Base-by-base conservation (phyloP, 805 yeast species). In the Starmerella vaccinii region DNA sequence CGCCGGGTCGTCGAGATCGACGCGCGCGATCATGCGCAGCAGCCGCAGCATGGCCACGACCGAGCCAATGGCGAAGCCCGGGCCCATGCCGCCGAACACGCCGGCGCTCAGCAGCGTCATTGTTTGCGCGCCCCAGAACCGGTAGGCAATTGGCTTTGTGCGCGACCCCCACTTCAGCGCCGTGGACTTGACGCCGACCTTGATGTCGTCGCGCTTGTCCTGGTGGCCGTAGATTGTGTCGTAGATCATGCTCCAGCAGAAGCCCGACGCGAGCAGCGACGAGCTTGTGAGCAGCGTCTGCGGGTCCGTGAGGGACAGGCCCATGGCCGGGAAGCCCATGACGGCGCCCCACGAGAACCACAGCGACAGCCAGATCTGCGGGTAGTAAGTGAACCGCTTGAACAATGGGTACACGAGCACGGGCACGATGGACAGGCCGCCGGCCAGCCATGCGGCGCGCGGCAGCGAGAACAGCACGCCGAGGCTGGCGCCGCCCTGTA, bases 141-240 rank as follows among this genome's bases (percentile, higher is more conserved):
- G 80, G 41, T 77, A 72, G 60, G 84, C 72, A 38, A 88, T 77
- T 10, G 78, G 74, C 63, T 84, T 88, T 0, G 95, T 77, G 29
- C 77, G 74, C 21, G 75, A 76, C 8, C 94, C 95, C 98, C 98
- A 94, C 2, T 84, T 89, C 58, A 92, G 74, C 7, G 99, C 99
- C 0, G 97, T 88, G 1, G 95, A 85, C 65, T 88, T 88, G 59
- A 92, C 83, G 19, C 98, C 98, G 0, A 95, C 97, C 51, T 76
- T 73, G 48, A 85, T 69, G 67, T 92, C 99, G 61, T 82, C 92
- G 47, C 66, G 68, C 68, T 92, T 92, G 67, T 92, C 99, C 69
- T 92, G 99, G 64, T 92, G 99, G 0, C 98, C 99, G 65, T 92
- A 92, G 35, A 92, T 78, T 2, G 98, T 87, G 66, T 92, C 99